Percentiles rank a stretch among this genome's conserved stretches.
Conservation (phyloP, 768 basidiomycete species). For the Fibroporia radiculosa region DNA sequence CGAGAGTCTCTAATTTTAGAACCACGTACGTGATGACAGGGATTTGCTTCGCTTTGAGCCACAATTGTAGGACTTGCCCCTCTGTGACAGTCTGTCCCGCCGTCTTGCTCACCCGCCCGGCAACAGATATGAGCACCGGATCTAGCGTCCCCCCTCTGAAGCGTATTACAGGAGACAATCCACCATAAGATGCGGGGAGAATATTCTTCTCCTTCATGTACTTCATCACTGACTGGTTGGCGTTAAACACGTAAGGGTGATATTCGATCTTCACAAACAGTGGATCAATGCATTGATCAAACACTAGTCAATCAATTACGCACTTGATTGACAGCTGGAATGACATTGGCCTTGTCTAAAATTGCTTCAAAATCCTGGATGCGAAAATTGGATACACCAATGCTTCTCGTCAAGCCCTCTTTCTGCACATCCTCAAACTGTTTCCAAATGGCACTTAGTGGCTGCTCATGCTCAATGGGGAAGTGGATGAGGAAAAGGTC, state of each 20-base stretch:
- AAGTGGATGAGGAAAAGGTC: constrained; percentile 41
- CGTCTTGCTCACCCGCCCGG: constrained; percentile 15
- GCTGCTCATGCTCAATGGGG: constrained; percentile 14
- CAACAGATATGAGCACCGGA: constrained; percentile 27
- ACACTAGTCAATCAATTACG: neutral
- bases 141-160: constrained; percentile 31
- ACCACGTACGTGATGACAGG: constrained; percentile 27
- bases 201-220: constrained; percentile 30
- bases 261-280: constrained; percentile 36
- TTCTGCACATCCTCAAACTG: constrained; percentile 33
- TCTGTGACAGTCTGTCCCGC: constrained; percentile 19
- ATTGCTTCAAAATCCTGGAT: constrained; percentile 35
- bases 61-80: constrained; percentile 26
- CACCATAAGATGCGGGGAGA: constrained; percentile 32
- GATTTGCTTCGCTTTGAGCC: constrained; percentile 25
- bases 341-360: constrained; percentile 33
- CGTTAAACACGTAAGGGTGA: constrained; percentile 45
- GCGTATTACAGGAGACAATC: constrained; percentile 30
- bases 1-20: no score
- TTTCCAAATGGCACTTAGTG: constrained; percentile 34
- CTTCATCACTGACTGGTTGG: constrained; percentile 27
- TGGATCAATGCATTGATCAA: no score
- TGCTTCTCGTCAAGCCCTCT: constrained; percentile 31
- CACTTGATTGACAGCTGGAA: constrained; percentile 51
- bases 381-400: constrained; percentile 53